Evolutionary conservation across 2,329 filamentous ascomycete species (phyloP).

Genomic region (Ophiostoma fasciatum): DNA sequence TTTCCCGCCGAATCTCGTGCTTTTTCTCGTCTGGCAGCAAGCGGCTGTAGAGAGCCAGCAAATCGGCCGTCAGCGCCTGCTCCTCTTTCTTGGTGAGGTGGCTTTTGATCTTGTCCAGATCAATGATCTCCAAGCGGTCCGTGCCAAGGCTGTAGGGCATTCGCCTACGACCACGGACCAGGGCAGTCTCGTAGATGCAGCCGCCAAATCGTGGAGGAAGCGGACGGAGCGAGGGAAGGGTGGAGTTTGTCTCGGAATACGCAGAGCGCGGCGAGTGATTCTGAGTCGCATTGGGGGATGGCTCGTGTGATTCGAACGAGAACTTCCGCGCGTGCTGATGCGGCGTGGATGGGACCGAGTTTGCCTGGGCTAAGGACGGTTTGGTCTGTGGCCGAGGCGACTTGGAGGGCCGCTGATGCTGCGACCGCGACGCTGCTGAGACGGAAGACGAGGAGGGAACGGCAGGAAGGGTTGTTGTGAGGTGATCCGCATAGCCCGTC

Average conservation of each 20-base stretch:
- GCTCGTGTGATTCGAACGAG: constrained; percentile 60
- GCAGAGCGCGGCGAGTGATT: constrained; percentile 81
- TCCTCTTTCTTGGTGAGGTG: constrained; percentile 60
- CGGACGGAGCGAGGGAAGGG: constrained; percentile 52
- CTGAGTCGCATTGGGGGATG: constrained; percentile 62
- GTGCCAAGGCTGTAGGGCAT: constrained; percentile 88
- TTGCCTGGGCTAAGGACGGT: constrained; percentile 45
- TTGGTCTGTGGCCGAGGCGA: constrained; percentile 14
- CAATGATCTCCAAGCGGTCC: constrained; percentile 58
- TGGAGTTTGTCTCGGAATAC: constrained; percentile 74
- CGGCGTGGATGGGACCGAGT: constrained; percentile 84
- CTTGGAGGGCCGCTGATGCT: constrained; percentile 15
- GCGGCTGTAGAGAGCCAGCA: constrained; percentile 70
- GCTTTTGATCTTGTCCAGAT: constrained; percentile 57
- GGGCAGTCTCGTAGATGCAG: constrained; percentile 81
- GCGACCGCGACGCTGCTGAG: constrained; percentile 8
- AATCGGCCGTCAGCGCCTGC: constrained; percentile 60
- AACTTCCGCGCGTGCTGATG: constrained; percentile 78
- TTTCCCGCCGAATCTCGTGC: constrained; percentile 56
- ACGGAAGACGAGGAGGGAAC: constrained; percentile 1
- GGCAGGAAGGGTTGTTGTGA: neutral
- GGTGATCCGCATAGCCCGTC: constrained; percentile 4
- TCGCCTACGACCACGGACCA: constrained; percentile 65
- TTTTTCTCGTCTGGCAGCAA: constrained; percentile 72
- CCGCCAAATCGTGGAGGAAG: constrained; percentile 42